A percentile compares a stretch with the other conserved stretches of the same genome.
These are phyloP conservation scores for Theileria parva DNA, from an alignment of 169 alveolate species.

Conservation along the genomic window DNA sequence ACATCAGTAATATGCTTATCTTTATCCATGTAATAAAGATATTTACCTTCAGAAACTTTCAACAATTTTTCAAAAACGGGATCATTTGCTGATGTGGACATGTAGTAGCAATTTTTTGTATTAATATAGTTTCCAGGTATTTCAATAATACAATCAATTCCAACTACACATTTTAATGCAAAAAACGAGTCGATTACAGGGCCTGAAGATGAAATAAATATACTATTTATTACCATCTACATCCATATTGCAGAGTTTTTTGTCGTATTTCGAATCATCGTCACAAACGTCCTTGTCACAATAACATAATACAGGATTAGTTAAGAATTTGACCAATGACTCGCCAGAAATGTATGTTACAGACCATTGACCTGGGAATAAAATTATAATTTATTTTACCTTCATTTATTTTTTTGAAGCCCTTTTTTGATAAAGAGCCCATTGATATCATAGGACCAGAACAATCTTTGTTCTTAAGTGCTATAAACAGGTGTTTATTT, in stretches of 20 bases:
- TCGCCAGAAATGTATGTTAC: constrained; percentile 17
- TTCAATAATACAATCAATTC: constrained; percentile 31
- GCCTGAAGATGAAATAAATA: constrained; percentile 10
- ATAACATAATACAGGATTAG: constrained; percentile 30
- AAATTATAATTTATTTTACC: constrained; percentile 1
- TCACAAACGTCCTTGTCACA: neutral
- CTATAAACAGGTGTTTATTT: neutral
- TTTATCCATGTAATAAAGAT: constrained; percentile 12
- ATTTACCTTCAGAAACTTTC: neutral
- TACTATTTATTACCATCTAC: constrained; percentile 28
- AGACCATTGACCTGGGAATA: constrained; percentile 23
- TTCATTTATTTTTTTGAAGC: neutral
- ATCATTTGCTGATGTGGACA: neutral
- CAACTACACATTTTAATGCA: constrained; percentile 17
- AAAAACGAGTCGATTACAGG: constrained; percentile 4
- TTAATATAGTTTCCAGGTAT: constrained; percentile 13
- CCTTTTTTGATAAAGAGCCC: neutral
- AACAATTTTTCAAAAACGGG: neutral
- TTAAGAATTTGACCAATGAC: neutral
- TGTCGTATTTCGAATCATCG: constrained; percentile 12
- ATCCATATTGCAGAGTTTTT: neutral
- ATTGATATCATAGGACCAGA: neutral
- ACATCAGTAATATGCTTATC: neutral
- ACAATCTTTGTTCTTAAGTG: constrained; percentile 24
- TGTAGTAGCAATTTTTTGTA: neutral